Base-by-base conservation (phyloP, 2,329 filamentous ascomycete genomes). In the Pseudogymnoascus pannorum region DNA sequence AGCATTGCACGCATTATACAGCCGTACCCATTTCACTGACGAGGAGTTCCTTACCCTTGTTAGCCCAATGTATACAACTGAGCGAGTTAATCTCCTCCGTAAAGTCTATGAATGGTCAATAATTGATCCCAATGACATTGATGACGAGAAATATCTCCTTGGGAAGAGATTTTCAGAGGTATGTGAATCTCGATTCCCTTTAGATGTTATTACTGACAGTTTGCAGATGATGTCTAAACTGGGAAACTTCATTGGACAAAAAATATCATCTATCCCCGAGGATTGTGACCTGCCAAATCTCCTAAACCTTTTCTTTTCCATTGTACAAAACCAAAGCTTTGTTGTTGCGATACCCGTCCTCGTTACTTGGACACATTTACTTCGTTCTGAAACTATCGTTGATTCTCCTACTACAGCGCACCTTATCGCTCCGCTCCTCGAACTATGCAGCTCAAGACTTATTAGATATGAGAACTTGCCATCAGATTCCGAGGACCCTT, bases 151-250 rank as follows among this genome's bases (percentile, higher is more conserved):
- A 72, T 97, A 99, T 72, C 86, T 91, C 61, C 86, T 97, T 67
- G 86, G 90, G 40, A 97, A 97, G 77, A 97, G 96, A 74, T 84
- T 97, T 54, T 92, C 92, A 1, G 94, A 99, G 83, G 89, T 92
- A 80, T 66, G 76, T 67, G 12, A 29, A 44, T 44, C 9, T 31
- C 12, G 2, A 38, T 33, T 22, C 22, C 24, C 26, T 54, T 20
- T 14, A 42, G 18, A 36, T 22, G 26, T n/a, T 3, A 12, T 26
- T 57, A 61, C 60, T 63, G 14, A 61, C 40, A 58, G 51, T 16
- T 58, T 18, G 54, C 66, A 94, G 89, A 85, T 96, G 77, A 79
- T 97, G 8, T 93, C 92, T 22, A 90, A 89, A 68, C 79, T 97
- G 14, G 91, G 89, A 16, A 88, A 89, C 65, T 93, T 92, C 69